These are phyloP conservation scores for Crithidia brevicula DNA, from an alignment of 208 protist species.

Conservation along the genomic window DNA sequence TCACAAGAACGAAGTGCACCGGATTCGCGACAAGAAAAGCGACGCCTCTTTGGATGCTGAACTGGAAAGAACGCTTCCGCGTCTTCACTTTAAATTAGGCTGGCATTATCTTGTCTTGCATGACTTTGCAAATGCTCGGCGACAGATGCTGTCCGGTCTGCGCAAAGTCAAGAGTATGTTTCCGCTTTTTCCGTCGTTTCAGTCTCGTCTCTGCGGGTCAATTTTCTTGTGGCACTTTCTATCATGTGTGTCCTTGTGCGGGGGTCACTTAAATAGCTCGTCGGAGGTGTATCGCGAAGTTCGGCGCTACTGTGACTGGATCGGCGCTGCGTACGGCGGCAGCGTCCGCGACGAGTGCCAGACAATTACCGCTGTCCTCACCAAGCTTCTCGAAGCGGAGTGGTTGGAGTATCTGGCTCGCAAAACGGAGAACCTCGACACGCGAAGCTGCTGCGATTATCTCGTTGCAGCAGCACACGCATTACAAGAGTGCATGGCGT, in stretches of 20 bases:
- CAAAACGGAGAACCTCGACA: conserved; percentile 39
- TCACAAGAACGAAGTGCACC: conserved; percentile 34
- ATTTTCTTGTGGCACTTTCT: conserved; percentile 62
- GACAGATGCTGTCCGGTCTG: conserved; percentile 47
- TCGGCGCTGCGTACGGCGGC: conserved; percentile 35
- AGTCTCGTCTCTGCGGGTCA: conserved; percentile 49
- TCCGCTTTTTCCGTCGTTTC: conserved; percentile 42
- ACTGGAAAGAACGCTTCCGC: conserved; percentile 17
- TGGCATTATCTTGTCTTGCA: conserved; percentile 68
- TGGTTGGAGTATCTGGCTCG: conserved; percentile 49
- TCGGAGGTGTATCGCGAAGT: conserved; percentile 44
- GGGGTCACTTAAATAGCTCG: conserved; percentile 35
- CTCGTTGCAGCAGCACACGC: conserved; percentile 39
- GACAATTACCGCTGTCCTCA: conserved; percentile 43
- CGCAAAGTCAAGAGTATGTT: conserved; percentile 35
- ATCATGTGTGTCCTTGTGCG: conserved; percentile 35
- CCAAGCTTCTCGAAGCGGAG: conserved; percentile 50
- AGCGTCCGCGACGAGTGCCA: conserved; percentile 36
- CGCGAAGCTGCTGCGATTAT: conserved; percentile 29
- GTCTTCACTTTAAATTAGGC: conserved; percentile 57
- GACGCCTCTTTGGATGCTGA: not conserved
- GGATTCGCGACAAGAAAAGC: conserved; percentile 25
- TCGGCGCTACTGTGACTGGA: conserved; percentile 46
- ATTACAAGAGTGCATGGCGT: conserved; percentile 43
- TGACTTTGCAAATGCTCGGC: conserved; percentile 40